phyloP scores from a whole-genome alignment of 768 basidiomycete genomes.

The Leccinum aurantiacum region DNA sequence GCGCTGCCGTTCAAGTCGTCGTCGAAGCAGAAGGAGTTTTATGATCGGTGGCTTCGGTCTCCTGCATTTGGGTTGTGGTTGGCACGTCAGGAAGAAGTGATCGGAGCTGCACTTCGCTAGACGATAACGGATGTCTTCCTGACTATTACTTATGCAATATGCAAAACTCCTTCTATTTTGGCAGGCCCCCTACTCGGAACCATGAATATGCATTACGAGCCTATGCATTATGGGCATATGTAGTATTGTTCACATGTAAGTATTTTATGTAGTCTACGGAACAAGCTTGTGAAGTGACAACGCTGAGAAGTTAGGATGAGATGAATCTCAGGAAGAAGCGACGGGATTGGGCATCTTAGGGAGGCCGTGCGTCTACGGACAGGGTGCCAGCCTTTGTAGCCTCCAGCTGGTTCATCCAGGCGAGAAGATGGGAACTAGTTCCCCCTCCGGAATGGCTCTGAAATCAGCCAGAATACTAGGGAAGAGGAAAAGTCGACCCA shows the following conservation, averaged over 20 bases:
- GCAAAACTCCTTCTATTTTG: neutral
- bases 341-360: neutral
- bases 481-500: slow-evolving; percentile 36
- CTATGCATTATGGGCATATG: neutral
- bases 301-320: neutral
- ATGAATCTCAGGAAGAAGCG: neutral
- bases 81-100: slow-evolving; percentile 70
- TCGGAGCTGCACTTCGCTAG: slow-evolving; percentile 38
- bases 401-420: slow-evolving; percentile 24
- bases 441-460: slow-evolving; percentile 24
- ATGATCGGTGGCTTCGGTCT: slow-evolving; percentile 72
- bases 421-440: slow-evolving; percentile 18
- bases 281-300: neutral
- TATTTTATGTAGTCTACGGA: neutral
- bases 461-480: slow-evolving; percentile 31
- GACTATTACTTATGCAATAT: neutral
- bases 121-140: neutral
- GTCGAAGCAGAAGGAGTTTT: slow-evolving; percentile 68
- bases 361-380: slow-evolving; percentile 26
- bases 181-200: neutral
- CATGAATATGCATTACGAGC: neutral
- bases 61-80: slow-evolving; percentile 82
- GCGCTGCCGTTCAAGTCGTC: slow-evolving; percentile 73
- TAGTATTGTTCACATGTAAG: neutral
- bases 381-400: slow-evolving; percentile 27